Conservation (phyloP, 2,329 filamentous ascomycete species). For the Cladosporium sp. region DNA sequence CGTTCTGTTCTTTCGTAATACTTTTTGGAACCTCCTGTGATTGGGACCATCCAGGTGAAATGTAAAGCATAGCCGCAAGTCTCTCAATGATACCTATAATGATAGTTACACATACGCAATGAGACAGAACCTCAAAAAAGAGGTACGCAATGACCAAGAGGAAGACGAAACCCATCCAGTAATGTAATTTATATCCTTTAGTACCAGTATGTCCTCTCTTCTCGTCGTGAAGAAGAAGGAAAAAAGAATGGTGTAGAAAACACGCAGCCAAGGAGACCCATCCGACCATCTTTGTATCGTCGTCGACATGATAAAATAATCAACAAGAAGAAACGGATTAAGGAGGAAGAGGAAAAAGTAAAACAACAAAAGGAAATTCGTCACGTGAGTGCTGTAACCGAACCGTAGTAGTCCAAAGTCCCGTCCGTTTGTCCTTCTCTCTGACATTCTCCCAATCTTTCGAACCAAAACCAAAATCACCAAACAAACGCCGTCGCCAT, state of each 20-base stretch:
- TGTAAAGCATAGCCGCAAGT: neutral
- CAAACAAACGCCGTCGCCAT: constrained; percentile 7
- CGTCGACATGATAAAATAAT: neutral
- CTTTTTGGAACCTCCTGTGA: neutral
- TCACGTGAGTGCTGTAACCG: neutral
- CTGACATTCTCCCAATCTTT: neutral
- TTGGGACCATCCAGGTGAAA: neutral
- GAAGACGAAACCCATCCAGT: neutral
- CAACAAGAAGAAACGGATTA: neutral
- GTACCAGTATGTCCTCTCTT: neutral
- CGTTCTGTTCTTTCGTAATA: neutral
- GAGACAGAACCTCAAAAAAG: neutral
- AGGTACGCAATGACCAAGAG: neutral
- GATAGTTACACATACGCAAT: neutral
- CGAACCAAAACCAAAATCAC: neutral
- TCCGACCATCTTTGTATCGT: neutral
- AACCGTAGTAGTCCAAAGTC: neutral
- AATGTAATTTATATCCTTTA: neutral
- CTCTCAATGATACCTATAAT: neutral
- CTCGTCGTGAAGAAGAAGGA: neutral
- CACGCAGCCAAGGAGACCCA: neutral
- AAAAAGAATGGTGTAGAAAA: neutral
- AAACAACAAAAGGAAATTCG: constrained; percentile 11
- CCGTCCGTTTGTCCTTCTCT: neutral
- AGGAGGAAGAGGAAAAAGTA: neutral